Conservation (phyloP, 2,329 filamentous ascomycete species). For the Furcasterigmium furcatum region DNA sequence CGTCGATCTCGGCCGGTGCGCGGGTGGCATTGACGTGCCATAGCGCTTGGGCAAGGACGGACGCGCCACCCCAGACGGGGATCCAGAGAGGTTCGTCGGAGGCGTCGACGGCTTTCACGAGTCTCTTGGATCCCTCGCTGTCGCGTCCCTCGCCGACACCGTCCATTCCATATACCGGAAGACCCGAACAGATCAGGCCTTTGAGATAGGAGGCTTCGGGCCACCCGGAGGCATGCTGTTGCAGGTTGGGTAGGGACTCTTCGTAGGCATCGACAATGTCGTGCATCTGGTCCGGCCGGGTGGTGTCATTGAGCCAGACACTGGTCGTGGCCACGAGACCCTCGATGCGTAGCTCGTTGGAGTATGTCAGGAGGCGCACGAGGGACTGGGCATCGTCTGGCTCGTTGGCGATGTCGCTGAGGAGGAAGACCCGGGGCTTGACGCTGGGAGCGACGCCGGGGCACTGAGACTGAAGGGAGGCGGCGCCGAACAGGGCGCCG, state of each 20-base stretch:
- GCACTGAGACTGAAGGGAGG: background rate
- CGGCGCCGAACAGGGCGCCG: background rate
- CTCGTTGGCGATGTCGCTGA: conserved; percentile 32
- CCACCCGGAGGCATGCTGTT: conserved; percentile 1
- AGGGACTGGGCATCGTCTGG: conserved; percentile 31
- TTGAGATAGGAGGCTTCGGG: conserved; percentile 1
- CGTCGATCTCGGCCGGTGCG: conserved; percentile 20
- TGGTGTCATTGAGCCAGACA: conserved; percentile 27
- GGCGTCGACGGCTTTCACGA: conserved; percentile 30
- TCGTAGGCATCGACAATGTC: conserved; percentile 31
- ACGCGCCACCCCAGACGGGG: conserved; percentile 46
- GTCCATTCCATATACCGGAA: conserved; percentile 4
- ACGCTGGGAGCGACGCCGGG: background rate
- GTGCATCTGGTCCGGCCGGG: conserved; percentile 27
- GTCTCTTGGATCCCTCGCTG: conserved; percentile 28
- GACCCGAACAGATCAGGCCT: conserved; percentile 1
- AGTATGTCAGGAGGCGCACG: conserved; percentile 29
- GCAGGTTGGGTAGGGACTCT: conserved; percentile 31
- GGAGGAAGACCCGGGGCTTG: conserved; percentile 24
- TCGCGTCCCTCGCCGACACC: conserved; percentile 15
- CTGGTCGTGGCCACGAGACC: conserved; percentile 31
- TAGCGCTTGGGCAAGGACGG: conserved; percentile 43
- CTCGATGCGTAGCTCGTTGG: conserved; percentile 31
- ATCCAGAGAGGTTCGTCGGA: conserved; percentile 41
- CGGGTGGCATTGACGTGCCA: conserved; percentile 30